A percentile compares a stretch with the other conserved stretches of the same genome.
Conservation (phyloP, 2,329 filamentous ascomycete genomes). For the Pseudocercospora pini-densiflorae region DNA sequence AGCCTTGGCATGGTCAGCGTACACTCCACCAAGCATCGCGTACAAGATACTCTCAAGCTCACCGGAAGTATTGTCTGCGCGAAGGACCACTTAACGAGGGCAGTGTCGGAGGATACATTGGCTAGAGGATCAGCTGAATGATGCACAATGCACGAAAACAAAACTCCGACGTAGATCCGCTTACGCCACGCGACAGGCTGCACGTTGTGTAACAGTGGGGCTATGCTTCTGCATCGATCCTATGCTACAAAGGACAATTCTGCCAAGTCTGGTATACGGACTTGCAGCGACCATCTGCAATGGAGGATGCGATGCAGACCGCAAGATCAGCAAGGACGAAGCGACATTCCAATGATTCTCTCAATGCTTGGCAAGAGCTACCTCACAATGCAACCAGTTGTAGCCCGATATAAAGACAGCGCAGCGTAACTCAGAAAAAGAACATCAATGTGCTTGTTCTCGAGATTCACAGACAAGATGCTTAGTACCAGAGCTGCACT, state of each 20-base stretch:
- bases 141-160: background rate
- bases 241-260: background rate
- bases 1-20: background rate
- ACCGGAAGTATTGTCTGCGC: background rate
- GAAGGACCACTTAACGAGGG: background rate
- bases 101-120: background rate
- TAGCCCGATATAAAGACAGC: background rate
- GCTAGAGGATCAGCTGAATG: background rate
- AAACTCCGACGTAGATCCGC: background rate
- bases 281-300: background rate
- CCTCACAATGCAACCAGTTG: background rate
- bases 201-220: background rate
- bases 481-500: background rate
- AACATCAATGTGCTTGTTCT: background rate
- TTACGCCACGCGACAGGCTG: background rate
- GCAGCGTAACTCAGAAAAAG: background rate
- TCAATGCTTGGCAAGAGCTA: background rate
- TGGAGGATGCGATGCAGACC: background rate
- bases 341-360: background rate
- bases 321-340: background rate
- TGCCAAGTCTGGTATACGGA: background rate
- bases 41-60: background rate
- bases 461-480: background rate
- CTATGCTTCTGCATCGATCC: background rate
- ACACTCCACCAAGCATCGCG: background rate